Evolutionary conservation across 306 rosid species (phyloP), one percentile per base, ranked within the genome.

Genomic region (Comarum palustre): DNA sequence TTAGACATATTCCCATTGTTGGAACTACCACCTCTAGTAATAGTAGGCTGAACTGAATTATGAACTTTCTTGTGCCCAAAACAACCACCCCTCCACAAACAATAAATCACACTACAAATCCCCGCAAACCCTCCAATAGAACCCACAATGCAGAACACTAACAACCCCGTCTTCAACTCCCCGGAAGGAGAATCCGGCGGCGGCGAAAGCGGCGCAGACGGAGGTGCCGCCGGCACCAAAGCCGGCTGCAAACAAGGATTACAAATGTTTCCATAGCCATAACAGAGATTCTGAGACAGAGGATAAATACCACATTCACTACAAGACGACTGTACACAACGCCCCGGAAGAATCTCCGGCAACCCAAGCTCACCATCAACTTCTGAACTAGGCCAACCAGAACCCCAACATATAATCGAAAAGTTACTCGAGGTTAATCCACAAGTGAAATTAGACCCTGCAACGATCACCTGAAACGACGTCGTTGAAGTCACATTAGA

Each of bases 1-100:
- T 79, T 81, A 1, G 87, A 85, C 20, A 77, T 82, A 8, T 80
- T 78, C 29, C 83, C 88, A 14, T 81, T 77, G 62, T 73, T 90
- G 2, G 97, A 87, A 64, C 91, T 88, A 1, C 81, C 80, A 27
- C 78, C 92, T 83, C 93, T 82, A 0, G 96, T 90, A 68, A 93
- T 89, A 46, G 88, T 90, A 14, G 98, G 98, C 55, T 93, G 98
- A 57, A 93, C 98, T 27, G 98, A 93, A 73, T 85, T 89, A 66
- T 93, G 96, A 0, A 93, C 84, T 81, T 93, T 93, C 82, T 93
- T 90, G 51, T 89, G 79, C 45, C 94, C 96, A 75, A 90, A 93
- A 84, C 96, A 93, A 84, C 82, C 86, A 4, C 96, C 97, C 22
- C 76, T 89, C 96, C 96, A 90, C 17, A 90, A 69, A 68, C 90